Conservation (phyloP, 495 filamentous ascomycete species). For the Cercophora samala region DNA sequence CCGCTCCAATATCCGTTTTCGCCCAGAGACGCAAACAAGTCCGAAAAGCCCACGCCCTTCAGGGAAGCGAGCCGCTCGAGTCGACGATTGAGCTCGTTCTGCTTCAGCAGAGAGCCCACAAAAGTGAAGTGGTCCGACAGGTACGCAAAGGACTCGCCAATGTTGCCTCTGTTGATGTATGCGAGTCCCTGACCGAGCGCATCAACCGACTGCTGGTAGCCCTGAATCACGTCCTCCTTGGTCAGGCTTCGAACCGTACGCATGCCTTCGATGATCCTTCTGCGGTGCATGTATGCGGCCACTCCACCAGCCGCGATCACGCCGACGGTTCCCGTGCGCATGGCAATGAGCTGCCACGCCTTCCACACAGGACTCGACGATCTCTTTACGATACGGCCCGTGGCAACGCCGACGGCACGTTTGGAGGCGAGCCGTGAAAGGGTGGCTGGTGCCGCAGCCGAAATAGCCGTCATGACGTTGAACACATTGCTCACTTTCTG, state of each 20-base stretch:
- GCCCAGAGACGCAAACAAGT: conserved; percentile 41
- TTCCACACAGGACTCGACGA: conserved; percentile 42
- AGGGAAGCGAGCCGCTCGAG: conserved; percentile 42
- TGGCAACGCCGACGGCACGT: conserved; percentile 30
- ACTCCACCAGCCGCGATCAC: conserved; percentile 88
- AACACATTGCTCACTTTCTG: conserved; percentile 73
- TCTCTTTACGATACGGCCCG: conserved; percentile 41
- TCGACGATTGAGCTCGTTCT: conserved; percentile 39
- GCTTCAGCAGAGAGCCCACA: conserved; percentile 44
- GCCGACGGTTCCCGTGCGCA: conserved; percentile 79
- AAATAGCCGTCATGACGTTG: conserved; percentile 60
- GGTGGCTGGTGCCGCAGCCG: conserved; percentile 46
- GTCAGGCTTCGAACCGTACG: conserved; percentile 38
- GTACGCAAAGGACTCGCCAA: conserved; percentile 47
- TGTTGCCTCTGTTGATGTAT: conserved; percentile 48
- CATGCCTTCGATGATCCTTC: conserved; percentile 62
- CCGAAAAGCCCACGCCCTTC: conserved; percentile 36
- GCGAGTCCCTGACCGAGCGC: conserved; percentile 48
- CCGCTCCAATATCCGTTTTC: conserved; percentile 53
- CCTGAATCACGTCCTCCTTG: conserved; percentile 38
- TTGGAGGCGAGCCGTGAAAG: conserved; percentile 49
- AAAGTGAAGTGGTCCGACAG: conserved; percentile 49
- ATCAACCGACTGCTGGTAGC: conserved; percentile 45
- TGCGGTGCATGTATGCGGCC: conserved; percentile 76
- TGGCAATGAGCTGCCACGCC: conserved; percentile 77